A percentile compares a stretch with the other conserved stretches of the same genome.
phyloP scores from a whole-genome alignment of 2,329 filamentous ascomycete species.

The Dryadomyces quercivorus region DNA sequence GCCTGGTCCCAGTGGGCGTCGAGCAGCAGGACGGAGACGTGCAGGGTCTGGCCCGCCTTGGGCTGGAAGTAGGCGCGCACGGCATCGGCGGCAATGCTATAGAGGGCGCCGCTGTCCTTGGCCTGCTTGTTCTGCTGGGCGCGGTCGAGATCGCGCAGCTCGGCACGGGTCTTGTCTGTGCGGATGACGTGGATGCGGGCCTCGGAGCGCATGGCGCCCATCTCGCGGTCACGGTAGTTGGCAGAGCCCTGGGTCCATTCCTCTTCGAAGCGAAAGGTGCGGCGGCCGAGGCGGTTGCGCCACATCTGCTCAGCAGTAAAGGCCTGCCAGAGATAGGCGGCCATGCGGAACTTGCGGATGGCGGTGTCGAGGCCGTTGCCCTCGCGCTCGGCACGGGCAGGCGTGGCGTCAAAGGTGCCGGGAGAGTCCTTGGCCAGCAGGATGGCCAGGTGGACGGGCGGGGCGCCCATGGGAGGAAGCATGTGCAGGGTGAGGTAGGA shows the following conservation, averaged over 20 bases:
- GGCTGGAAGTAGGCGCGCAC: conserved; percentile 67
- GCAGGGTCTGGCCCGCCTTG: conserved; percentile 66
- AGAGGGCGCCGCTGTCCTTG: conserved; percentile 61
- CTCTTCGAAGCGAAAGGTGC: conserved; percentile 85
- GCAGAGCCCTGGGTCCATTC: conserved; percentile 82
- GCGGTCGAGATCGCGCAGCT: conserved; percentile 65
- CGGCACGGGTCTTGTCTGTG: conserved; percentile 69
- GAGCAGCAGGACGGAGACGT: conserved; percentile 76
- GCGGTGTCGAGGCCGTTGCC: conserved; percentile 73
- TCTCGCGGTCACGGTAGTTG: conserved; percentile 60
- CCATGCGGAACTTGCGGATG: conserved; percentile 84
- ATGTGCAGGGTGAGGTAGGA: conserved; percentile 78
- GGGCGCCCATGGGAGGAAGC: conserved; percentile 63
- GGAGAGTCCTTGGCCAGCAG: conserved; percentile 80
- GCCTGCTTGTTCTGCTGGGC: conserved; percentile 67
- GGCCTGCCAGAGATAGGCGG: conserved; percentile 92
- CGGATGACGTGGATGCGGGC: conserved; percentile 81
- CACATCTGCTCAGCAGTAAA: conserved; percentile 97
- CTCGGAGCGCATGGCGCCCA: conserved; percentile 71
- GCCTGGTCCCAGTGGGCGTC: conserved; percentile 79
- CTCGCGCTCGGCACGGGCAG: conserved; percentile 62
- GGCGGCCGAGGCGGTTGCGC: conserved; percentile 72
- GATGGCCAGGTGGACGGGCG: conserved; percentile 82
- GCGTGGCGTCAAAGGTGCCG: conserved; percentile 71
- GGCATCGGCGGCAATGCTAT: conserved; percentile 63